Evolutionary conservation across 176 grass and related monocot species (phyloP), one percentile per base, ranked within the genome.

Genomic region (Aegilops speltoides): DNA sequence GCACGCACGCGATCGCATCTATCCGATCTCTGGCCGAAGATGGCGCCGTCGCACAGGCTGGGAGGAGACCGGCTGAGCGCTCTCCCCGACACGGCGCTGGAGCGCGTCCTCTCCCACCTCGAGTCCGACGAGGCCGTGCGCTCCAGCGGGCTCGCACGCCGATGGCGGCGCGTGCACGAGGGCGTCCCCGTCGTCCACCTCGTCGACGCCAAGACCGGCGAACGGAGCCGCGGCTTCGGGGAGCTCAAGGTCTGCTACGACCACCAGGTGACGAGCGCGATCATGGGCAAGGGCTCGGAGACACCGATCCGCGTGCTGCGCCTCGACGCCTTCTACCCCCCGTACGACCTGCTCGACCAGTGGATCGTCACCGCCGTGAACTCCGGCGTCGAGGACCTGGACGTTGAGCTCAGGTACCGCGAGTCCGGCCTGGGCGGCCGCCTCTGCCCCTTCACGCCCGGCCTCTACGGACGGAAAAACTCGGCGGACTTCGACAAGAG

Each of bases 221-320:
- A 36, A 2, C 67, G 36, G 10, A 2, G 0, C 20, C 4, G 4
- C 68, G 0, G 20, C 19, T 3, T 3, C 17, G 8, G 3, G 34
- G 10, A 40, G 4, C 36, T 72, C 68, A 72, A 62, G 54, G 36
- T 45, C 78, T 80, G 78, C 60, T 80, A 65, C 78, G 78, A 80
- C 37, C 60, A 56, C 28, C 63, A 82, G 65, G 37, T 82, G 17
- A 50, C 62, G 13, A 33, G 64, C 45, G 23, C 45, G 10, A 22
- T 82, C 5, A 16, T 82, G 36, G 0, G 24, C 63, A 45, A 31
- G 61, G 36, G 12, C 62, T 0, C 17, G 23, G 8, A 4, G 36
- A 65, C 60, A 24, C 24, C 61, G 15, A 80, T 79, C 77, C 60
- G 78, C 37, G 28, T 15, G 37, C 28, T 80, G 23, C 24, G 24